These are phyloP conservation scores for Spiromastix sp. DNA, from an alignment of 2,329 filamentous ascomycete species.

Conservation along the genomic window DNA sequence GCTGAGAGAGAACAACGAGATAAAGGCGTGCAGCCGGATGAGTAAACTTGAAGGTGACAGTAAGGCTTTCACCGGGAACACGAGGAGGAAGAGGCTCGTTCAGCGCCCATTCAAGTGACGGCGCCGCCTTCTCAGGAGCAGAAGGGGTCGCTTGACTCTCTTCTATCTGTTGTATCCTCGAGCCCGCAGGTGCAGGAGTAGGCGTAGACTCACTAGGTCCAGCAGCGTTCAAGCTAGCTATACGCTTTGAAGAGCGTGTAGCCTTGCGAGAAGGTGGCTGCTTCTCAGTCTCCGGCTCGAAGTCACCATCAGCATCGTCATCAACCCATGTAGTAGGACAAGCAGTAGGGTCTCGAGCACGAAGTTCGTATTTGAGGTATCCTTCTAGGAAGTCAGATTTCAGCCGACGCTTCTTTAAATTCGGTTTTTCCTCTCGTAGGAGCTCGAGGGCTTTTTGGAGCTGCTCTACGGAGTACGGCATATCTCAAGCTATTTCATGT, in stretches of 20 bases:
- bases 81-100: too few relatives aligned
- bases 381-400: not conserved
- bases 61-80: too few relatives aligned
- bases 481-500: too few relatives aligned
- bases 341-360: not conserved
- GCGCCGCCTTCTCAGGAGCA: too few relatives aligned
- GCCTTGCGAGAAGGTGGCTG: not conserved
- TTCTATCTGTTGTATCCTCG: too few relatives aligned
- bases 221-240: not conserved
- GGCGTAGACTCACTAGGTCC: too few relatives aligned
- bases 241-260: conserved; percentile 1
- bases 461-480: conserved; percentile 3
- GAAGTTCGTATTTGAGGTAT: conserved; percentile 3
- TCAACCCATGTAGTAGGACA: conserved; percentile 22
- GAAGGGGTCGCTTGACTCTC: too few relatives aligned
- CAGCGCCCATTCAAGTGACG: too few relatives aligned
- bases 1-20: too few relatives aligned
- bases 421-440: not conserved
- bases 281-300: conserved; percentile 15
- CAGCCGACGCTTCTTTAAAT: not conserved
- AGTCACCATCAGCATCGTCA: conserved; percentile 25
- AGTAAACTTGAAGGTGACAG: too few relatives aligned
- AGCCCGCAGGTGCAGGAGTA: too few relatives aligned
- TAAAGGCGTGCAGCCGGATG: too few relatives aligned
- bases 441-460: conserved; percentile 2